Base-by-base conservation (phyloP, 192 early-diverging fungal species). In the Rhizophagus sp. region DNA sequence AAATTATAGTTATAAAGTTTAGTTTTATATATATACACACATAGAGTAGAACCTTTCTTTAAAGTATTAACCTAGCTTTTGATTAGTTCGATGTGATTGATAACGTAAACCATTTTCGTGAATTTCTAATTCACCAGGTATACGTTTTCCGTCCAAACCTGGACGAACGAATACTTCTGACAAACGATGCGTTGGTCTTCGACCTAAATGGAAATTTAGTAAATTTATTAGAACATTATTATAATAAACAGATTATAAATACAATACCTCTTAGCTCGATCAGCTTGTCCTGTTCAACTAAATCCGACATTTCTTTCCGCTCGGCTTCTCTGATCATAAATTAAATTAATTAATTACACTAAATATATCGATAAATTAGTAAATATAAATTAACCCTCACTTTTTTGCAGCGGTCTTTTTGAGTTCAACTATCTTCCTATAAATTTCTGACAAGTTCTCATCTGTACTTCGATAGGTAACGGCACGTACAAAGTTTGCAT, bases 21-120 rank as follows among this genome's bases (percentile, higher is more conserved):
- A 36, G 36, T 36, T 36, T 4, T 36, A 36, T 5, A 36, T 36
- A 30, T 36, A 36, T 36, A 36, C 1, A 30, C 1, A 30, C 30
- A 30, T 30, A 36, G 8, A 41, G 7, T 41, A 41, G 0, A 41
- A 6, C 39, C 5, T 41, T 41, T 8, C 39, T 41, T 41, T 41
- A 41, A 41, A 41, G 39, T 41, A 17, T 76, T 75, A 76, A 91
- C 90, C 92, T 69, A 97, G 91, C n/a, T 90, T 90, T 57, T 95
- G 89, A 72, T 95, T 94, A 62, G 85, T 87, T 79, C 92, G 92
- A 11, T 90, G 89, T 33, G 94, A 91, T 80, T 94, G 91, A 83
- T 96, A 99, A 75, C 97, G 92, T 74, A 99, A 83, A 81, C 98
- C 98, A 84, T 99, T 99, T 65, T 83, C 85, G 82, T 99, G 98